These are phyloP conservation scores for Phytophthora idaei DNA, from an alignment of 352 stramenopile genomes.

Conservation along the genomic window DNA sequence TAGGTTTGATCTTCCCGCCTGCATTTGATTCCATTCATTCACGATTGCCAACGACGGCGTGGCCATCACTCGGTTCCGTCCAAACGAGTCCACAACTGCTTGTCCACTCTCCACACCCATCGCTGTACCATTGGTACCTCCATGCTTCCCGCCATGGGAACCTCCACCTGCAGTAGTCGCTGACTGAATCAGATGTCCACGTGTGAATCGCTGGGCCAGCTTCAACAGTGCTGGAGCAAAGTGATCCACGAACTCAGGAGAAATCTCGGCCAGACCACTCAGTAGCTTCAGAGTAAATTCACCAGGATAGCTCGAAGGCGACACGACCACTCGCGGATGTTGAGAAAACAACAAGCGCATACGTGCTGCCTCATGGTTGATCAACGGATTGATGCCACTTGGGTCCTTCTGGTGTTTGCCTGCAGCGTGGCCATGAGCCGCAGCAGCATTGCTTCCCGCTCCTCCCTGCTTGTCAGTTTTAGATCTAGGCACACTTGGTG, in stretches of 20 bases:
- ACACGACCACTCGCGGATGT: slow-evolving; percentile 44
- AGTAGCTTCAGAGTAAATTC: slow-evolving; percentile 78
- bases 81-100: slow-evolving; percentile 72
- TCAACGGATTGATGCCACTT: slow-evolving; percentile 47
- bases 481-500: slow-evolving; percentile 26
- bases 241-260: slow-evolving; percentile 75
- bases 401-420: slow-evolving; percentile 52
- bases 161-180: slow-evolving; percentile 21
- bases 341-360: slow-evolving; percentile 60
- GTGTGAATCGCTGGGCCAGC: slow-evolving; percentile 82
- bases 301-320: slow-evolving; percentile 62
- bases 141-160: slow-evolving; percentile 30
- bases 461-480: slow-evolving; percentile 38
- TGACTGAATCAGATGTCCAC: slow-evolving; percentile 81
- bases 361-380: slow-evolving; percentile 61
- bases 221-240: slow-evolving; percentile 83
- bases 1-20: slow-evolving; percentile 69
- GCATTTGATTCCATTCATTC: slow-evolving; percentile 84
- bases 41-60: slow-evolving; percentile 84
- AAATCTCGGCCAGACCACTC: slow-evolving; percentile 56
- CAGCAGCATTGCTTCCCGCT: slow-evolving; percentile 12
- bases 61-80: slow-evolving; percentile 86
- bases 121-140: slow-evolving; percentile 33
- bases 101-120: slow-evolving; percentile 45
- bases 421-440: slow-evolving; percentile 13